Base-by-base conservation (phyloP, 2,329 filamentous ascomycete species). In the Talaromyces sp. region DNA sequence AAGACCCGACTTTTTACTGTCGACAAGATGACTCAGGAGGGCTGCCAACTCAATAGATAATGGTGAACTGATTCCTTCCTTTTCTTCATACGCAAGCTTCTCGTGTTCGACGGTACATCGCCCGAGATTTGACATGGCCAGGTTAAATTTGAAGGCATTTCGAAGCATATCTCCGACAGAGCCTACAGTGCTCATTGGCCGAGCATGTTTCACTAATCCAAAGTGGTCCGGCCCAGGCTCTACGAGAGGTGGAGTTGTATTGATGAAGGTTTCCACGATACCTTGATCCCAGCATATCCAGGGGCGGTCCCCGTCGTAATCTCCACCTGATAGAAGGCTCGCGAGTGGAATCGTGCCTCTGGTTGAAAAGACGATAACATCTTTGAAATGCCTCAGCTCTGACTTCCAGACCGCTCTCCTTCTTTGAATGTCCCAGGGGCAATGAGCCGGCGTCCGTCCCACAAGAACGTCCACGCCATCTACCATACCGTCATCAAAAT, bases 251-350 rank as follows among this genome's bases (percentile, higher is more conserved):
- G 83, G 75, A 3, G 80, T 78, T 0, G 83, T 82, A 70, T 88
- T 88, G 3, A 69, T 67, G 70, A 89, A 89, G 0, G 74, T 77
- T 0, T 73, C 66, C 0, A 85, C 84, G 0, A 89, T 78, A 5
- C 73, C 73, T 3, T 77, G 74, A 61, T 89, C 86, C 85, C 86
- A 89, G 70, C 84, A 87, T 0, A 87, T 71, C 84, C 86, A 89
- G 33, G 86, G 78, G 2, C 75, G 82, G 64, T 89, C 87, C 0
- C 87, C 87, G 68, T 89, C 87, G 65, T 89, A 89, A 70, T 89
- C 87, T 9, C 87, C 87, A 5, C 87, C 87, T 27, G 87, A 87
- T 0, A 89, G 75, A 71, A 86, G 84, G n/a, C 80, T 80, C 0
- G 86, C 87, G 0, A 87, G 74, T 0, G 87, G 84, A 17, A 78